Base-by-base conservation (phyloP, 1,139 yeast genomes). In the Hansenula sp. region DNA sequence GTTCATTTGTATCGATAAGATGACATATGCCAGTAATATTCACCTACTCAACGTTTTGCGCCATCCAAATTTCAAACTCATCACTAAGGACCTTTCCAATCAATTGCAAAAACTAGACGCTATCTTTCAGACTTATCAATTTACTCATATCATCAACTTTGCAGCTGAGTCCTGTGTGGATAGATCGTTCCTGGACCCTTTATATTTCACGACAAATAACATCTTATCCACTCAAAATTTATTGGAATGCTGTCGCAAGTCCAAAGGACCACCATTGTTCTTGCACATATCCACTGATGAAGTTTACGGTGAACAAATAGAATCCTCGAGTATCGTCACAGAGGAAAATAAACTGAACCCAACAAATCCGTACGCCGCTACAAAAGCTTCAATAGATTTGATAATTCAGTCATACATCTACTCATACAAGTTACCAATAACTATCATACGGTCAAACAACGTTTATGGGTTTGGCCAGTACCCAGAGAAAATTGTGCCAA, bases 161-260 rank as follows among this genome's bases (percentile, higher is more conserved):
- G 85, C 85, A 0, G 85, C 84, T 5, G 81, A 78, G 50, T 71
- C 81, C 33, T 72, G 75, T 51, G 85, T 79, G 9, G 84, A 79
- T 54, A 66, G 66, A 38, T 77, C 82, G 12, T 79, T 78, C 49
- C 58, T 60, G 3, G 59, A 67, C 38, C 81, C 83, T 0, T 45
- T 65, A n/a, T 61, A 59, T 40, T 78, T 77, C 56, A 70, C 79
- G 15, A 49, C 51, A 17, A 76, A 77, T 43, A 79, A 79, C 49
- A 69, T 76, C 2, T 37, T 75, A 5, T 71, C 79, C 11, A 74
- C 81, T 0, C 81, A 76, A 49, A 73, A 71, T 32, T 50, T 79
- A 27, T 62, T 79, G 15, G 84, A 79, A 55, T 65, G 68, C 36
- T 59, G 65, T 41, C 61, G 75, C 33, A 47, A 53, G 31, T 43